Evolutionary conservation across 2,329 filamentous ascomycete genomes (phyloP), one percentile per base, ranked within the genome.

Genomic region (Penicillium janthinellum): DNA sequence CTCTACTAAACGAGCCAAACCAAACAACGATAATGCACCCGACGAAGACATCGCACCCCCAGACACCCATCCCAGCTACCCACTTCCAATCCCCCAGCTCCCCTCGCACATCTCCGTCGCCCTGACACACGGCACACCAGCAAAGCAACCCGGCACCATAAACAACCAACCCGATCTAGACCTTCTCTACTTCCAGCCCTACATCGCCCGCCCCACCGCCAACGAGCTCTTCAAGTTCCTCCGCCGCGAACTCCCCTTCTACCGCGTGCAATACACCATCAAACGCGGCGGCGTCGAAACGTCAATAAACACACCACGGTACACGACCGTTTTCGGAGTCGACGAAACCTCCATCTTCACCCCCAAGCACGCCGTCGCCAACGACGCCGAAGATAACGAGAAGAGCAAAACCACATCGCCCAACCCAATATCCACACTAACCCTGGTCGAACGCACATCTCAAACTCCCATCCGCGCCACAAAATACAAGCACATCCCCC

Each of bases 151-250:
- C 1, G 81, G 77, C 48, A 67, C 72, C 2, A 88, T 92, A 64
- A 86, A 86, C 65, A 82, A 91, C 68, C 86, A 90, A 67, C 83
- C 85, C 0, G 84, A 92, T 63, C 81, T 93, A 0, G 88, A 93
- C 70, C 80, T 94, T 0, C 75, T 93, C 8, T 91, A 91, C 75
- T 93, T 89, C 71, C 83, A 91, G 67, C 90, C 90, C 0, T 93
- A 90, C 64, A 82, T 93, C 4, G 83, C 88, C 0, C 76, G 79
- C 2, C 73, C 81, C 12, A 79, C 85, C 11, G 80, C 85, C 20
- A 80, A 81, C 3, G 79, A 84, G 4, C 74, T 92, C 0, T 94
- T 93, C 73, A 77, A 86, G 14, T 92, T 92, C 69, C 81, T 94
- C 1, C 85, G 90, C 1, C 75, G 80, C n/a, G 83, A 89, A 61